Evolutionary conservation across 2,329 filamentous ascomycete genomes (phyloP), one percentile per base, ranked within the genome.

Genomic region (Hypoxylon sp.): DNA sequence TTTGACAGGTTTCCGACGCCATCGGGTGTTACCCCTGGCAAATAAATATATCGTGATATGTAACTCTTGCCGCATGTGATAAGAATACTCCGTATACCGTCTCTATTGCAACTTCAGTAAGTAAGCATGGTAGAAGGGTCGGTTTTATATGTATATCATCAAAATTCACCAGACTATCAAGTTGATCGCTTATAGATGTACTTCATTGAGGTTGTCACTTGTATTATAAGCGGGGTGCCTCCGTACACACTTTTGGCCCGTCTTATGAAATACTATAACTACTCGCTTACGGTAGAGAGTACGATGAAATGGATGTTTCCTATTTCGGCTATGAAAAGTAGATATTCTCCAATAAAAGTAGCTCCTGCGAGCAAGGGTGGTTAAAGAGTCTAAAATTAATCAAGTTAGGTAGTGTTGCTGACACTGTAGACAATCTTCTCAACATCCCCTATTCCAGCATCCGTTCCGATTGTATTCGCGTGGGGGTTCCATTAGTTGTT

Each of bases 21-120:
- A 38, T 68, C 68, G 68, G 68, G 68, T 70, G 65, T 65, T 68
- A 70, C 68, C 68, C 64, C 65, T 70, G 55, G 38, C 55, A 63
- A 57, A 49, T 65, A 67, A 34, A 65, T 65, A 60, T 48, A 48
- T 59, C 30, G 45, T 58, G 19, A 55, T 61, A 60, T 30, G 57
- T 56, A 49, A 41, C 17, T 41, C 38, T 50, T 45, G 46, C 50
- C 55, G 28, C 65, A 65, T 65, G 62, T 60, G 65, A 65, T 63
- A 23, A 32, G 52, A 61, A 63, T 49, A 55, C 21, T 43, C 32
- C 52, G 36, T 50, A 55, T 55, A 58, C 25, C 28, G 28, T 49
- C 7, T 23, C 38, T 14, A 34, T 41, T 5, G 28, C 9, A 30
- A 30, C 28, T 30, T 14, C 36, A 9, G 34, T 25, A 45, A 51